phyloP scores from a whole-genome alignment of 495 filamentous ascomycete species.

The Letharia columbiana region DNA sequence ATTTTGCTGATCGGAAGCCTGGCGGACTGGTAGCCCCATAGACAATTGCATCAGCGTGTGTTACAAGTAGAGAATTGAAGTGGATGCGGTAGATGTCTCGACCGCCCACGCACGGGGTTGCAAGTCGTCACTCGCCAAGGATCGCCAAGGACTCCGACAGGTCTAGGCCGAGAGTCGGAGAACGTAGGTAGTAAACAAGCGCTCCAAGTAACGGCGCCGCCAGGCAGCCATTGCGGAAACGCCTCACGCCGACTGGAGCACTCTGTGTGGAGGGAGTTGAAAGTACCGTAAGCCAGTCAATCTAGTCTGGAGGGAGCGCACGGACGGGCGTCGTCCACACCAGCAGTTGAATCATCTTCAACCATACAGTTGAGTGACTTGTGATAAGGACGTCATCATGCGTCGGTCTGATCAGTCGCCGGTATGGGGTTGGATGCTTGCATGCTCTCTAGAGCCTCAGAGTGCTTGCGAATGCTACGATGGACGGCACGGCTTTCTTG shows the following conservation, averaged over 20 bases:
- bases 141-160: background rate
- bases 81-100: background rate
- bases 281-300: background rate
- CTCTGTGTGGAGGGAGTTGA: background rate
- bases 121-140: background rate
- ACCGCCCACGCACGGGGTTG: background rate
- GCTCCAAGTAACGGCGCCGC: background rate
- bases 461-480: background rate
- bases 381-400: background rate
- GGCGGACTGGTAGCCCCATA: background rate
- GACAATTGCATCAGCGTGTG: background rate
- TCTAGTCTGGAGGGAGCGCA: background rate
- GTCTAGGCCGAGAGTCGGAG: too few relatives aligned
- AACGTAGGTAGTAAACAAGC: background rate
- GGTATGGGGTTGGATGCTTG: background rate
- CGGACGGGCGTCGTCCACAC: background rate
- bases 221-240: background rate
- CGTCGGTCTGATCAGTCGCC: background rate
- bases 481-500: background rate
- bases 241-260: background rate
- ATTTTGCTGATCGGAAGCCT: background rate
- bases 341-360: background rate
- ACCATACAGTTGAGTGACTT: background rate
- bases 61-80: background rate
- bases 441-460: background rate